Base-by-base conservation (phyloP, 257 asterid genomes). In the Leonotis leonurus region DNA sequence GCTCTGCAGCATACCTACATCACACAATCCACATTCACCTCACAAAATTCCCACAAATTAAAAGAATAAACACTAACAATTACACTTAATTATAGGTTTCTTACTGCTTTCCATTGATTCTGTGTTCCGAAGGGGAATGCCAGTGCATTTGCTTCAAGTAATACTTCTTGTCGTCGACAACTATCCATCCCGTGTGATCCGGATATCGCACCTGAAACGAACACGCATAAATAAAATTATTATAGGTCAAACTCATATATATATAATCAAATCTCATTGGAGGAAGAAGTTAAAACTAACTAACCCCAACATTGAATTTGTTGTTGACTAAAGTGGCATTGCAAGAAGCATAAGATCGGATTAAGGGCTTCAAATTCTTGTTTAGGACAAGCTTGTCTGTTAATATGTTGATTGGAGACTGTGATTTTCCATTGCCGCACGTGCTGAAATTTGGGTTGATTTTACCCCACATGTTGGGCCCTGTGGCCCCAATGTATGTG, bases 71-170 rank as follows among this genome's bases (percentile, higher is more conserved):
- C 32, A 29, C 39, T 5, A 10, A n/a, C n/a, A n/a, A n/a, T n/a
- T n/a, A n/a, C n/a, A n/a, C n/a, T n/a, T n/a, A n/a, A n/a, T n/a
- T n/a, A 1, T n/a, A 5, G 9, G 3, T 5, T 12, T 6, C 76
- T 12, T 77, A 89, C 96, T 46, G 83, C 10, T 73, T 60, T 48
- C 95, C 97, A 46, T 89, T 64, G 22, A 87, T 68, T 49, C 72
- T 77, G 78, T 90, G 97, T 45, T 90, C 97, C 2, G 97, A 80
- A 17, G 97, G 97, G 68, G 95, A 64, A 60, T 90, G 97, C 95
- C 95, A 90, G 36, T 87, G 97, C 96, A 90, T 81, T 60, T 90
- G 95, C 80, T 72, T 81, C 80, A 90, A 63, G 20, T 39, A 45
- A 63, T 78, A 85, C 48, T 29, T 67, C 68, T 85, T 90, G 22